Evolutionary conservation across 2,329 filamentous ascomycete species (phyloP), one percentile per base, ranked within the genome.

Genomic region (Emergomyces africanus): DNA sequence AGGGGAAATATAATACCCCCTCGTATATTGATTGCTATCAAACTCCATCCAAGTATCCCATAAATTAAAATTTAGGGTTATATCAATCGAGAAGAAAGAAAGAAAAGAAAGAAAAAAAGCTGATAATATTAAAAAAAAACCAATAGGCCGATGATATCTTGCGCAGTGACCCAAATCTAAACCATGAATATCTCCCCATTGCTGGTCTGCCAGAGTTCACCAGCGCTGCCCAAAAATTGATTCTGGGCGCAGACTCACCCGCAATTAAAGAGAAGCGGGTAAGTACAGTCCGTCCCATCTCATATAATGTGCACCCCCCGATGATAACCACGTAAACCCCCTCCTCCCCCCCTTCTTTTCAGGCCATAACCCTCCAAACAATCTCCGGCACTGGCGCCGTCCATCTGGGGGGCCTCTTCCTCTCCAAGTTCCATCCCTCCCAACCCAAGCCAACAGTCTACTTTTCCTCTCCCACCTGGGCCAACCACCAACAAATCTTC

Each of bases 401-500:
- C 65, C 94, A 99, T 72, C 79, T 97, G 42, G 94, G 94, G 65
- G 91, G 86, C 64, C 85, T 95, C 66, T 99, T 99, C 84, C 86
- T 99, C 61, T 79, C 88, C 73, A 91, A 87, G 74, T 99, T 97
- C 83, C 96, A 89, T 81, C 79, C 79, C 60, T 37, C 69, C 72
- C 58, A 72, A 80, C 69, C 81, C 82, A 70, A 83, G 81, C 76
- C 86, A 66, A 83, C 85, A 61, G 83, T 95, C 76, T 96, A 96
- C 81, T 81, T 97, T 74, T 96, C 90, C 69, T 88, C 88, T 74
- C 94, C 94, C 57, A 99, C 94, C 62, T 99, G 94, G 94, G 90
- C 88, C 66, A 99, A 99, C 79, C 94, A 99, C 84, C 86, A 95
- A 78, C 94, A 97, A 76, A 96, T 99, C 80, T 96, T 99, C 79